Evolutionary conservation across 1,139 yeast genomes (phyloP), one percentile per base, ranked within the genome.

Genomic region (Geotrichum reessii): DNA sequence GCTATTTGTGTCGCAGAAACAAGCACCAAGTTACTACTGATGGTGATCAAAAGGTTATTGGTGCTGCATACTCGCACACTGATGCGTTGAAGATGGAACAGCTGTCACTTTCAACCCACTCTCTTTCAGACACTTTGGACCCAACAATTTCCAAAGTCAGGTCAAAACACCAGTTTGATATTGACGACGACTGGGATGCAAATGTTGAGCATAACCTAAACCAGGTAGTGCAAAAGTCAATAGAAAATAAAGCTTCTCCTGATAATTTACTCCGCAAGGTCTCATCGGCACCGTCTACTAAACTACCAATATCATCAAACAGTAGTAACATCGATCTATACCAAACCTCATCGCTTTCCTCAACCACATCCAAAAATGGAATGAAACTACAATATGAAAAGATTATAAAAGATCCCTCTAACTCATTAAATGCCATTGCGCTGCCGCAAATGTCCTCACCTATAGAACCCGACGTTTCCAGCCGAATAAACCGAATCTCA

Each of bases 171-270:
- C 73, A 73, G 58, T 67, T 74, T 51, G 96, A 88, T 67, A 72
- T 84, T 54, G 97, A 90, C 69, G 96, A 87, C 66, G 97, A 90
- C 71, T 91, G 97, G 97, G 92, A 90, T 69, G 95, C 96, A 3
- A 87, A 84, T 47, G 78, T 90, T 51, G 90, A 86, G 63, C 86
- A 78, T 63, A 75, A 73, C 60, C 67, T 69, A 53, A 72, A 75
- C 68, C 75, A 71, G 63, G 74, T 56, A 61, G 68, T 66, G 25
- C 72, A 69, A 48, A 67, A 71, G 56, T 68, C 73, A 44, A 64
- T 71, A 12, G 76, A 73, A 57, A 68, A 70, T 55, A 67, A 65
- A 12, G 46, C 70, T 69, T 52, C 53, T 14, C 21, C 56, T 44
- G 40, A 47, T 19, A 37, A 42, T 22, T 54, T 52, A 57, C 60